Evolutionary conservation across 352 stramenopile genomes (phyloP), one percentile per base, ranked within the genome.

Genomic region (Globisporangium spinosum): DNA sequence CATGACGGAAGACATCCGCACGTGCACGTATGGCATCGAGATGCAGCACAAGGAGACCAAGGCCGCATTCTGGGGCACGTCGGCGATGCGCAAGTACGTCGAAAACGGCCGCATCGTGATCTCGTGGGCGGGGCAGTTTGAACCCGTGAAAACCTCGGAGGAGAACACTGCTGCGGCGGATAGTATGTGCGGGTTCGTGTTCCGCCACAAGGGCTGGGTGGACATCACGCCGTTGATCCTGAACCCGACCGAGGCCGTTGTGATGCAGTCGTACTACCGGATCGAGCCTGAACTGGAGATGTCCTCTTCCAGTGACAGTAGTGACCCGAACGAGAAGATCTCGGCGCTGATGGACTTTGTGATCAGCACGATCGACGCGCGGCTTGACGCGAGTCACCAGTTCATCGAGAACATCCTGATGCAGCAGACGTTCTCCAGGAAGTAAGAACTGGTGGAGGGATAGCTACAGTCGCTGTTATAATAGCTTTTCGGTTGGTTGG

Each of bases 321-420:
- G 27, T 5, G 47, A 65, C 40, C 55, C 55, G 27, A 49, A 71
- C 23, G 58, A 49, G n/a, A 71, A 64, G 25, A 58, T 71, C 59
- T 63, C 55, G 13, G 66, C 58, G 32, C 59, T 71, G 10, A 63
- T 64, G 54, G 66, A 71, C 40, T 67, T 67, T 62, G 66, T 71
- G 20, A 66, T 71, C 38, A 45, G 27, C 22, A 67, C 66, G 59
- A 62, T 40, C 4, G 60, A 71, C 43, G 40, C 53, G 49, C 54
- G 40, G 2, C 38, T 71, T 6, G 66, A 71, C 23, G 58, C 59
- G 38, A 67, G 59, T 13, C 66, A 67, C 15, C 59, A 71, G 53
- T 63, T 71, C 20, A 58, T 71, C 34, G 67, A 71, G 53, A 71
- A 68, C 40, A 35, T 68, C 9, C n/a, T 71, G 5, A 49, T 71